Percentiles rank a stretch among this genome's conserved stretches.
phyloP scores from a whole-genome alignment of 371 early-diverging fungal species.

The Mortierella sp. region DNA sequence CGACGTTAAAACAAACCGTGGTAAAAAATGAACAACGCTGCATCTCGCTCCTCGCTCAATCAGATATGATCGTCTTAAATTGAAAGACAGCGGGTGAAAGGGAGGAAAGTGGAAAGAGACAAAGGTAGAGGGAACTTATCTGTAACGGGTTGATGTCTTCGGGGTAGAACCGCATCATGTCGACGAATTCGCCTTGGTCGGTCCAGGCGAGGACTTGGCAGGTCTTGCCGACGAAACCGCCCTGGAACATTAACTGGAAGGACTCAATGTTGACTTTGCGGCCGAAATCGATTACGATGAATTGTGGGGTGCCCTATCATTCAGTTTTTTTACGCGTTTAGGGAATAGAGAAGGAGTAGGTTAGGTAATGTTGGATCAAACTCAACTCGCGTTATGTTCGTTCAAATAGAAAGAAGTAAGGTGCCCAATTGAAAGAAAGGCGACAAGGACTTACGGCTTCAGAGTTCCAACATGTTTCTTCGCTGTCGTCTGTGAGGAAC shows the following conservation, averaged over 20 bases:
- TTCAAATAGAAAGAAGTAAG: no score
- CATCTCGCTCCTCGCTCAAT: no score
- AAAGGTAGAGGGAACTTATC: constrained; percentile 32
- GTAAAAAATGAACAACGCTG: no score
- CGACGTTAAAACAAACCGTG: no score
- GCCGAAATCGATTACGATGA: constrained; percentile 81
- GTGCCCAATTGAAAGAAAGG: background rate
- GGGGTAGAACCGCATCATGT: constrained; percentile 69
- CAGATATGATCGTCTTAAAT: no score
- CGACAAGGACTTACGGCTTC: constrained; percentile 72
- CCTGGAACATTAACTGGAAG: constrained; percentile 86
- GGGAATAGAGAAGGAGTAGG: no score
- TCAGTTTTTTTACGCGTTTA: background rate
- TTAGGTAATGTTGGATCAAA: no score
- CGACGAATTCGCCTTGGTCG: constrained; percentile 61
- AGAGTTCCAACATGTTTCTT: constrained; percentile 96
- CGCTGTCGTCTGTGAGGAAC: constrained; percentile 79
- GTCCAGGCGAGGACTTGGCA: constrained; percentile 65
- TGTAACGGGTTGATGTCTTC: constrained; percentile 80
- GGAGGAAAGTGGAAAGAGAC: background rate
- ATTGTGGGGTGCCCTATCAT: constrained; percentile 83
- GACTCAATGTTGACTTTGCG: constrained; percentile 60
- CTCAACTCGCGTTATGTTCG: no score
- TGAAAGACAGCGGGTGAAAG: background rate
- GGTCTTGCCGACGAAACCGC: constrained; percentile 91